Conservation (phyloP, 768 basidiomycete genomes). For the Rhizopogon vulgaris region DNA sequence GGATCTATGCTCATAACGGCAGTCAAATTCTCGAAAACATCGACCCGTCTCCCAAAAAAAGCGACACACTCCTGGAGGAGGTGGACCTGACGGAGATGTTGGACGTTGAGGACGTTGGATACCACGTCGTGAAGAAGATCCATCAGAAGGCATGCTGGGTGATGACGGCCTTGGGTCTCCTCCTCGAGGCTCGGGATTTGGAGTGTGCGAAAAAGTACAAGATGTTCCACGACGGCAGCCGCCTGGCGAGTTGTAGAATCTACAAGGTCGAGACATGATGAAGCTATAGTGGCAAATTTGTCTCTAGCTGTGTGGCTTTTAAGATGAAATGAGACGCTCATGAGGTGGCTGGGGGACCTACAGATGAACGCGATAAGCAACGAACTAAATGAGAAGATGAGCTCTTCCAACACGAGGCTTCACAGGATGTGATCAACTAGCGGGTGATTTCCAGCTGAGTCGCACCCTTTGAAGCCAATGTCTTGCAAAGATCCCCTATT, state of each 20-base stretch:
- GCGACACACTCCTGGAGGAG: conserved; percentile 36
- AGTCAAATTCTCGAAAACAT: conserved; percentile 42
- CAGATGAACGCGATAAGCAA: neutral
- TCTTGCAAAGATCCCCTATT: neutral
- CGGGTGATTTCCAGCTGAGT: neutral
- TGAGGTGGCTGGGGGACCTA: conserved; percentile 1
- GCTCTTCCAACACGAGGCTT: neutral
- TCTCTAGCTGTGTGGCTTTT: neutral
- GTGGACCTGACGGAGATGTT: neutral
- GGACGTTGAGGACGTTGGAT: conserved; percentile 15
- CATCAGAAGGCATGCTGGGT: conserved; percentile 4
- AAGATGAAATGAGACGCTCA: neutral
- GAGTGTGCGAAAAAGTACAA: conserved; percentile 17
- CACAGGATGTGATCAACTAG: conserved; percentile 1
- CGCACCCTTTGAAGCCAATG: neutral
- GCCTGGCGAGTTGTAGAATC: conserved; percentile 32
- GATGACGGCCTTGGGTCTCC: conserved; percentile 10
- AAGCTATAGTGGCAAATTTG: neutral
- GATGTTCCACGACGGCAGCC: conserved; percentile 44
- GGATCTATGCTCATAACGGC: conserved; percentile 34
- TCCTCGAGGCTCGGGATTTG: conserved; percentile 9
- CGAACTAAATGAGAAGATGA: neutral
- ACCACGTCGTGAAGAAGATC: conserved; percentile 1
- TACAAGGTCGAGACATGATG: conserved; percentile 22
- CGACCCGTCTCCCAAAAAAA: conserved; percentile 42